Conservation (phyloP, 1,284 basidiomycete genomes). For the Microstroma glucosiphilum region DNA sequence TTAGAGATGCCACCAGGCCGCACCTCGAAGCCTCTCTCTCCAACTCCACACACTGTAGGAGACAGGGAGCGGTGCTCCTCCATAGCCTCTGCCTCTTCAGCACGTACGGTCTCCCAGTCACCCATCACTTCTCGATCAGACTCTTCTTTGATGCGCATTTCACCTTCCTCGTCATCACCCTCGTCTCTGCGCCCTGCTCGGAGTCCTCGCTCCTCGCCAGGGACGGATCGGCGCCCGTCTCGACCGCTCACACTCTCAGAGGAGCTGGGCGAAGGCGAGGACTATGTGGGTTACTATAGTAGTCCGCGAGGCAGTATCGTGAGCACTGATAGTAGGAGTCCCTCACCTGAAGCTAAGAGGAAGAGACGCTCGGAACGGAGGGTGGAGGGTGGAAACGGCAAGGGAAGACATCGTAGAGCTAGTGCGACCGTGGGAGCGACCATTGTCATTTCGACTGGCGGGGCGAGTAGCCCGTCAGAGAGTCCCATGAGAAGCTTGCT, state of each 20-base stretch:
- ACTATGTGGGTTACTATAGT: not conserved
- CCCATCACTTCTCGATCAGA: not conserved
- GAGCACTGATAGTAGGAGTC: not conserved
- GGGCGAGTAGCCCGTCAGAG: too few species aligned
- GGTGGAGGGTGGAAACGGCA: not conserved
- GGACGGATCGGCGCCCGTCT: not conserved
- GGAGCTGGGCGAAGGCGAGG: not conserved
- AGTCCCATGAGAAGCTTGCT: too few species aligned
- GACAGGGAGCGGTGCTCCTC: constrained; percentile 3
- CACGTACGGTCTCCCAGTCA: not conserved
- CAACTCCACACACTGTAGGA: too few species aligned
- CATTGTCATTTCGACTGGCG: not conserved
- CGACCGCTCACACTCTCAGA: not conserved
- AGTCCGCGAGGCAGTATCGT: not conserved
- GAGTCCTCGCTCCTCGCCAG: not conserved
- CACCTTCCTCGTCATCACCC: not conserved
- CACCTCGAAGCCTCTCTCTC: too few species aligned
- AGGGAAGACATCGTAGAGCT: not conserved
- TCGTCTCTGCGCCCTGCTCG: not conserved
- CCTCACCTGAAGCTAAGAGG: not conserved
- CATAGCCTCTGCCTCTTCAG: not conserved
- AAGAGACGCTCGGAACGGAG: not conserved
- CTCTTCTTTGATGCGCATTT: not conserved
- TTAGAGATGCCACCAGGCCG: too few species aligned
- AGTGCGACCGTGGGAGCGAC: not conserved